These are phyloP conservation scores for Dothistroma pini DNA, from an alignment of 2,329 filamentous ascomycete species.

Conservation along the genomic window DNA sequence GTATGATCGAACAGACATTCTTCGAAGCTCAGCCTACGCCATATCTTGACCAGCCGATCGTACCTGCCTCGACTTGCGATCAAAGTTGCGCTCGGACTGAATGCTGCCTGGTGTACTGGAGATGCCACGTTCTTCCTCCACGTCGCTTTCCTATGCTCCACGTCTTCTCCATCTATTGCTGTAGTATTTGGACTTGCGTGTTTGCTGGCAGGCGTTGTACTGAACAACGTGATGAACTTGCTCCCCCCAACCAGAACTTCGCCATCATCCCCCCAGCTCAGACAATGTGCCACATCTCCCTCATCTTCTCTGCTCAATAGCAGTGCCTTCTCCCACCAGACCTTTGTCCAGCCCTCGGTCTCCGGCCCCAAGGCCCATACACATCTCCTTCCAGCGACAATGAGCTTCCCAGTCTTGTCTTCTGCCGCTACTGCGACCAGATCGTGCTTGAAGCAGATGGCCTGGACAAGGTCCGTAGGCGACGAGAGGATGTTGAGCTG, in stretches of 20 bases:
- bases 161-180: conserved; percentile 35
- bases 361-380: conserved; percentile 78
- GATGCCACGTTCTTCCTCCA: conserved; percentile 76
- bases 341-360: conserved; percentile 69
- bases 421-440: conserved; percentile 79
- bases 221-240: conserved; percentile 66
- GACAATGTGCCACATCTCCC: conserved; percentile 50
- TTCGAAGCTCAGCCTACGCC: conserved; percentile 82
- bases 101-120: conserved; percentile 66
- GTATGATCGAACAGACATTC: conserved; percentile 85
- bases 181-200: conserved; percentile 24
- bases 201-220: conserved; percentile 40
- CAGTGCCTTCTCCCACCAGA: conserved; percentile 63
- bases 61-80: conserved; percentile 76
- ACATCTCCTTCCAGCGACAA: conserved; percentile 62
- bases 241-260: conserved; percentile 78
- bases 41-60: conserved; percentile 86
- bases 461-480: conserved; percentile 74
- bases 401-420: conserved; percentile 79
- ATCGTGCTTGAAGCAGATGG: conserved; percentile 56
- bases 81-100: conserved; percentile 83
- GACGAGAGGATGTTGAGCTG: conserved; percentile 79
- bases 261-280: conserved; percentile 85
- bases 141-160: conserved; percentile 47
- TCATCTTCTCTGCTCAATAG: conserved; percentile 49